Percentiles rank a stretch among this genome's conserved stretches.
Evolutionary conservation across 208 protist genomes (phyloP).

Genomic region (Leishmania martiniquensis): DNA sequence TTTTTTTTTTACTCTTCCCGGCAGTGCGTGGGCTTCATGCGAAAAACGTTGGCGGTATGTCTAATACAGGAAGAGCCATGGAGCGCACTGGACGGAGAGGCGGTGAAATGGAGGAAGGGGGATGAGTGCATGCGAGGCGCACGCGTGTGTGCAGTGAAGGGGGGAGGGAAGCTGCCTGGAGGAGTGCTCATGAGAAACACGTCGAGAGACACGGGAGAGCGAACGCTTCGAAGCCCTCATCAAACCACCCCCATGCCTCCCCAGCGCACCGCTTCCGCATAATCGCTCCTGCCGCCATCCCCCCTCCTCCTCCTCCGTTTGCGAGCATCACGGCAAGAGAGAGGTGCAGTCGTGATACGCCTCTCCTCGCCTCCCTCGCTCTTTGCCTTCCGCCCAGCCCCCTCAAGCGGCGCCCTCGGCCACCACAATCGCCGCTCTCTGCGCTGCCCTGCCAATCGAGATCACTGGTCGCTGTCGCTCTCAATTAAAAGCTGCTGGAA

Average conservation of each 20-base stretch:
- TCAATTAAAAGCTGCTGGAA: constrained; percentile 67
- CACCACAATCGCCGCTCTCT: background rate
- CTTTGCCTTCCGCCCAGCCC: background rate
- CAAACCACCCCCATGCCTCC: background rate
- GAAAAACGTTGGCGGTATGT: too few species aligned
- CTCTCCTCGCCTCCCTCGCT: background rate
- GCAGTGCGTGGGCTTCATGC: too few species aligned
- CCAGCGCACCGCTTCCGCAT: background rate
- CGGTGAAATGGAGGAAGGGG: background rate
- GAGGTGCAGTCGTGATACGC: background rate
- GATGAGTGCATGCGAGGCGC: background rate
- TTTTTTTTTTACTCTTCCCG: too few species aligned
- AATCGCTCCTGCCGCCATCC: background rate
- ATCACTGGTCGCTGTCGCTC: constrained; percentile 53
- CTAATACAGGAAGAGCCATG: too few species aligned
- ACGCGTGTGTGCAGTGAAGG: background rate
- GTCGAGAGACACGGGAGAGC: background rate
- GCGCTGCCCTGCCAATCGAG: background rate
- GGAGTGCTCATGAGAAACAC: background rate
- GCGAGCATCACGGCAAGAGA: background rate
- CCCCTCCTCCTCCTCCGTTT: background rate
- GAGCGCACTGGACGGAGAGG: too few species aligned
- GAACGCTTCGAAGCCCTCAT: background rate
- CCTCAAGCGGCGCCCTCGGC: background rate
- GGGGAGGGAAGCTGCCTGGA: background rate